A percentile compares a stretch with the other conserved stretches of the same genome.
These are phyloP conservation scores for Ophiostoma novo-ulmi DNA, from an alignment of 2,329 filamentous ascomycete species.

Conservation along the genomic window DNA sequence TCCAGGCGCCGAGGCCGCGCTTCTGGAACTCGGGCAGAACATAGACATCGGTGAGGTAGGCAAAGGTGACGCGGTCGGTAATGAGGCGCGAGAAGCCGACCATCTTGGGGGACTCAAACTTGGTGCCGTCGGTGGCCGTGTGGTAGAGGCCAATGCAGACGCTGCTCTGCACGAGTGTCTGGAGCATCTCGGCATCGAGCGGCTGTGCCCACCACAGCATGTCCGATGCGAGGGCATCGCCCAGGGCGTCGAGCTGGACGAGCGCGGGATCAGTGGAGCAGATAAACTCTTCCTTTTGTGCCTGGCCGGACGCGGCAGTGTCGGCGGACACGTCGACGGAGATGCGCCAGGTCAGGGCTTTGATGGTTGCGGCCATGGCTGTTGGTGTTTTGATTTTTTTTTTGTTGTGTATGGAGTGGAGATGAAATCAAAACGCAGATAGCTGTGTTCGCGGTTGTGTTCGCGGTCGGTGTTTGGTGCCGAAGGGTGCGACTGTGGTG, in stretches of 20 bases:
- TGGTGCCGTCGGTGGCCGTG: slow-evolving; percentile 20
- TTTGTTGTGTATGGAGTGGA: not conserved
- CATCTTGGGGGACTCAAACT: slow-evolving; percentile 24
- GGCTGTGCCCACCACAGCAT: slow-evolving; percentile 50
- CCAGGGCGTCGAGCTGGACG: slow-evolving; percentile 51
- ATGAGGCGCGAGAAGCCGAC: slow-evolving; percentile 60
- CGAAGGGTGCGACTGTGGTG: slow-evolving; percentile 10
- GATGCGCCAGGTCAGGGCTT: slow-evolving; percentile 20
- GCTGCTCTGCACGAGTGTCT: slow-evolving; percentile 51
- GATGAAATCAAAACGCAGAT: not conserved
- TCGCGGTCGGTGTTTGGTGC: slow-evolving; percentile 14
- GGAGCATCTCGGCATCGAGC: slow-evolving; percentile 44
- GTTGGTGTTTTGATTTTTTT: not conserved
- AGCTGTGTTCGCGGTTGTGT: not conserved
- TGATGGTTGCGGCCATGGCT: not conserved
- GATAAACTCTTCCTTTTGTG: slow-evolving; percentile 44
- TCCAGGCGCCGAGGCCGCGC: slow-evolving; percentile 59
- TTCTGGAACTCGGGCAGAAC: slow-evolving; percentile 55
- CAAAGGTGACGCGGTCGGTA: slow-evolving; percentile 64
- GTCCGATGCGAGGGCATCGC: slow-evolving; percentile 47
- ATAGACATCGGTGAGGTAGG: slow-evolving; percentile 66
- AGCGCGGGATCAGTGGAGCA: slow-evolving; percentile 56
- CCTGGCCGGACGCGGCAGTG: not conserved
- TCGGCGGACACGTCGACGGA: slow-evolving; percentile 14
- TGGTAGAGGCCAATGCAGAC: slow-evolving; percentile 56